Evolutionary conservation across 202 grass and related monocot genomes (phyloP), one percentile per base, ranked within the genome.

Genomic region (Schoenoplectus triqueter): DNA sequence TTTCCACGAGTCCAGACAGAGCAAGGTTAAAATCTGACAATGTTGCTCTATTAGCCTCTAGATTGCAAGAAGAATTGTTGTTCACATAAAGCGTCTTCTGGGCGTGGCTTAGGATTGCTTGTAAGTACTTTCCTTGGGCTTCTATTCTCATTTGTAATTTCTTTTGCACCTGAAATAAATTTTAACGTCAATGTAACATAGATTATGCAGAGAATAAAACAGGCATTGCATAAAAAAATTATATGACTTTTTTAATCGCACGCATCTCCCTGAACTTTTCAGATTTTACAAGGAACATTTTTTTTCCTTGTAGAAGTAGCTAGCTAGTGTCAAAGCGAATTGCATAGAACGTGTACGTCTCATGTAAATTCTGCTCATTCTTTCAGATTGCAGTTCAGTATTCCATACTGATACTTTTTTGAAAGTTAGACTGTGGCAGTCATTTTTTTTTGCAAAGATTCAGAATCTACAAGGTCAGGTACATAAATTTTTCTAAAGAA

Each of bases 101-200:
- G 57, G 95, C 93, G 85, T 86, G 94, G 79, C 95, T 86, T 51
- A 94, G 81, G 64, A 98, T 95, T 6, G 85, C 63, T 54, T 94
- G 95, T 72, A 98, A 84, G 55, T 98, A 98, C 80, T 93, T 95
- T 21, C 93, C 93, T 91, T 99, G 96, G n/a, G 96, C 91, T 84
- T 98, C 91, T 6, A 98, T 95, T 87, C 96, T 88, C 87, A 90
- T 90, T 81, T 99, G 96, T 78, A 98, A 78, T 82, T 94, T 98
- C 84, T 94, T 98, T 73, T 98, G 96, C 78, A 98, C 93, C 96
- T 98, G 87, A 18, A 79, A 42, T 15, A 54, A 50, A 20, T 51
- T 71, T 40, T 5, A 66, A 31, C 31, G 10, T 52, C 50, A 18
- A 15, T 80, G 47, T 14, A 54, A 48, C 1, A 75, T 63, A 11